Conservation (phyloP, 2,329 filamentous ascomycete genomes). For the Hirsutella minnesotensis region DNA sequence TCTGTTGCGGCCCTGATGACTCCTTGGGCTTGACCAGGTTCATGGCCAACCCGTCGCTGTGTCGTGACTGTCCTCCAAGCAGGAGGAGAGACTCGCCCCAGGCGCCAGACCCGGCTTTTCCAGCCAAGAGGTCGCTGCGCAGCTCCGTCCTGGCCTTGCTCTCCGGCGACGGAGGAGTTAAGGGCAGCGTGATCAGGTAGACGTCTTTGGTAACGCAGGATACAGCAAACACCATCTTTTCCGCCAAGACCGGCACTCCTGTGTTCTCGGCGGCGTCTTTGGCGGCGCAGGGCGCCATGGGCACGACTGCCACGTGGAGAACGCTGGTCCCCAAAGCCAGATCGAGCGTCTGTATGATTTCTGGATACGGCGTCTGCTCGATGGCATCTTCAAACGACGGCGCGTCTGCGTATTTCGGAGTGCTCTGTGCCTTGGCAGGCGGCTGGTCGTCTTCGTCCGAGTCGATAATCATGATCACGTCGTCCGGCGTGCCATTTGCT, state of each 20-base stretch:
- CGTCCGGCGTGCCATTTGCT: constrained; percentile 38
- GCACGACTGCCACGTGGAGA: constrained; percentile 42
- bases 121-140: constrained; percentile 35
- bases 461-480: constrained; percentile 50
- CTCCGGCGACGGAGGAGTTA: constrained; percentile 48
- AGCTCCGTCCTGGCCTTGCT: constrained; percentile 46
- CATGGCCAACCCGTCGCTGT: constrained; percentile 44
- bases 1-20: constrained; percentile 17
- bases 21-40: constrained; percentile 32
- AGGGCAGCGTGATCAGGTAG: constrained; percentile 45
- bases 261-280: constrained; percentile 33
- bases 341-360: constrained; percentile 48
- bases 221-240: constrained; percentile 49
- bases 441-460: constrained; percentile 49
- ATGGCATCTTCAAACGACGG: constrained; percentile 45
- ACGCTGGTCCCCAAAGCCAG: constrained; percentile 46
- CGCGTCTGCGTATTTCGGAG: constrained; percentile 33
- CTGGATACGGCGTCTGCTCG: constrained; percentile 38
- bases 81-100: constrained; percentile 49
- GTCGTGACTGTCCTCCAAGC: constrained; percentile 40
- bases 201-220: constrained; percentile 45
- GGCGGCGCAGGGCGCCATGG: constrained; percentile 34
- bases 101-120: constrained; percentile 45
- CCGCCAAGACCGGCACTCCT: constrained; percentile 35
- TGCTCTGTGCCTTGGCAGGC: constrained; percentile 18